Percentiles rank a stretch among this genome's conserved stretches.
phyloP scores from a whole-genome alignment of 169 alveolate species.

The Perkinsus olseni region DNA sequence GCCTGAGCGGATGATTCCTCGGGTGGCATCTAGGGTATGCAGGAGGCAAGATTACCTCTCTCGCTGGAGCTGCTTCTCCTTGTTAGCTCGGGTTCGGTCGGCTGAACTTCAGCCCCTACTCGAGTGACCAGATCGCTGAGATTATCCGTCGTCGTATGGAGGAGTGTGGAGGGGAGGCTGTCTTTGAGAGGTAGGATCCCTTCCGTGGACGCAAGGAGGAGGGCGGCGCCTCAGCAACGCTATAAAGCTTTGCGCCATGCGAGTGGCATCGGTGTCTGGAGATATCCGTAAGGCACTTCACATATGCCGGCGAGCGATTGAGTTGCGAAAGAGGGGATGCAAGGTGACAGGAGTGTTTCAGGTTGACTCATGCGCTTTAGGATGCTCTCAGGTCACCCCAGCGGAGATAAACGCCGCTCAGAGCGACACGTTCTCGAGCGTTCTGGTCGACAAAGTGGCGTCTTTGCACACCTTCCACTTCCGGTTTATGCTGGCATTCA shows the following conservation, averaged over 20 bases:
- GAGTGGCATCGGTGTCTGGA: slow-evolving; percentile 56
- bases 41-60: slow-evolving; percentile 4
- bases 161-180: neutral
- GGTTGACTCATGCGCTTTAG: neutral
- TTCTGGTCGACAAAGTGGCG: neutral
- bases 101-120: slow-evolving; percentile 53
- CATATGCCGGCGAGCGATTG: slow-evolving; percentile 50
- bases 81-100: slow-evolving; percentile 48
- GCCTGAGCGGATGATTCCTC: slow-evolving; percentile 52
- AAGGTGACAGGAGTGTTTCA: slow-evolving; percentile 26
- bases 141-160: neutral
- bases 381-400: neutral
- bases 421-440: neutral
- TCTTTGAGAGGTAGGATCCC: neutral
- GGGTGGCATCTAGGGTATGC: slow-evolving; percentile 54
- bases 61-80: neutral
- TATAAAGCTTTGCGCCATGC: slow-evolving; percentile 56
- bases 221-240: slow-evolving; percentile 41
- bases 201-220: too few relatives aligned
- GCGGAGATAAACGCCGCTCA: neutral
- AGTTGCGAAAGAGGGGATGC: slow-evolving; percentile 33
- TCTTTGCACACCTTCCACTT: neutral
- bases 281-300: slow-evolving; percentile 63
- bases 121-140: slow-evolving; percentile 52
- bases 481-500: neutral